A percentile compares a stretch with the other conserved stretches of the same genome.
These are phyloP conservation scores for Pseudopithomyces maydicus DNA, from an alignment of 2,329 filamentous ascomycete genomes.

Conservation along the genomic window DNA sequence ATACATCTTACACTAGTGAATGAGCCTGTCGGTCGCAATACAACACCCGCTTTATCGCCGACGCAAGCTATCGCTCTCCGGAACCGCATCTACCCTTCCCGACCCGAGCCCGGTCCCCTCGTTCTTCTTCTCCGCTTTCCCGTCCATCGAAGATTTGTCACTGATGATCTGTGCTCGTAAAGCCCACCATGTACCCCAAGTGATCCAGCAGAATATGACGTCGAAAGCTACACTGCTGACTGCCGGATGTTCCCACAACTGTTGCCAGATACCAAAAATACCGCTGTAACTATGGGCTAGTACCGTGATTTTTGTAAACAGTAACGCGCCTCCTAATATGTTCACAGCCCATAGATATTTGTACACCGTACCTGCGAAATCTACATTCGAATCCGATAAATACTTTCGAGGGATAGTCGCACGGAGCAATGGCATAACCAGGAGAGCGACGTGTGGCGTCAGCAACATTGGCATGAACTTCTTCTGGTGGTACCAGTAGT, in stretches of 20 bases:
- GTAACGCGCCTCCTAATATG: conserved; percentile 15
- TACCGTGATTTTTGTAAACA: conserved; percentile 21
- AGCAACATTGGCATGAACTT: conserved; percentile 36
- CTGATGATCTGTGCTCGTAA: conserved; percentile 14
- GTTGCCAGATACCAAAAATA: conserved; percentile 20
- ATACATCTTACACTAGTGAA: no score
- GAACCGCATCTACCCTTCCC: conserved; percentile 10
- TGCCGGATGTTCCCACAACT: conserved; percentile 40
- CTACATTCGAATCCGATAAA: conserved; percentile 20
- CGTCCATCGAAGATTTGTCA: conserved; percentile 2
- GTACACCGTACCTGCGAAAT: conserved; percentile 28
- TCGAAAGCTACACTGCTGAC: conserved; percentile 43
- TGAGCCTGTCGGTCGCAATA: no score
- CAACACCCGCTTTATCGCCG: conserved; percentile 15
- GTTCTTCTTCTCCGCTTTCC: neutral
- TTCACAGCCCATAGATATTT: conserved; percentile 26
- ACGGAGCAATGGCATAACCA: conserved; percentile 32
- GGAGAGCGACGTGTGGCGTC: conserved; percentile 34
- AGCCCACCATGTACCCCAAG: conserved; percentile 37
- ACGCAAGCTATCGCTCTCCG: conserved; percentile 16
- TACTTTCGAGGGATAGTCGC: conserved; percentile 25
- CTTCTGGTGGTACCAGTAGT: conserved; percentile 32
- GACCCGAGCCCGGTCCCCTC: conserved; percentile 7
- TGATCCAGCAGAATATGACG: conserved; percentile 44
- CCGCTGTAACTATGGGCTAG: conserved; percentile 26